Base-by-base conservation (phyloP, 345 rosid genomes). In the Cochlearia excelsa region DNA sequence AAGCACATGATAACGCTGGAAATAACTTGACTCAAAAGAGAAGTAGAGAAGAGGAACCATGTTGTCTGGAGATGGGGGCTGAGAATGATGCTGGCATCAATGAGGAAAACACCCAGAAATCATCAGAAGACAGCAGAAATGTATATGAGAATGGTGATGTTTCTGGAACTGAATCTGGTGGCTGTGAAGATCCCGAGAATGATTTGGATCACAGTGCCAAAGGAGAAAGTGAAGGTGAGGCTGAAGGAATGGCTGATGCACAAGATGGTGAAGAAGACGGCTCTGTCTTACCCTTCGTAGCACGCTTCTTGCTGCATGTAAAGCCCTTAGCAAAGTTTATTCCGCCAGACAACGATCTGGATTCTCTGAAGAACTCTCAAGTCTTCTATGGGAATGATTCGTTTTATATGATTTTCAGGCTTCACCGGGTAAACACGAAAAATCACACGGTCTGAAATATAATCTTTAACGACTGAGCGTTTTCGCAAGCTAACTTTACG, bases 201-300 rank as follows among this genome's bases (percentile, higher is more conserved):
- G 93, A 84, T 50, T 81, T 79, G 46, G 86, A 80, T 38, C 84
- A 76, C 67, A 83, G 82, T 63, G 79, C 79, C 61, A 81, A 87
- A 72, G 99, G 77, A 45, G 97, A 93, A 80, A 89, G 92, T 51
- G 95, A 93, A 84, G 97, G 88, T 59, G 97, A 89, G 69, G 99
- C 88, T 41, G 95, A 84, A 74, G 69, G 43, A 33, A 35, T 57
- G 35, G 55, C 54, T 85, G 68, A 84, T 76, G 80, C 88, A 75
- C 72, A 87, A 74, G 96, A 82, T 78, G 82, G 73, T 46, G 95
- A 78, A 75, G 90, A 84, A 71, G 88, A 84, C 57, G 89, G 79
- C 63, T 60, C 77, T 46, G 65, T 68, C 46, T 71, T 85, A 40
- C 85, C 90, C 16, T 76, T 75, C 77, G 84, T 89, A n/a, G 90